Evolutionary conservation across 768 basidiomycete species (phyloP), one percentile per base, ranked within the genome.

Genomic region (Leccinum subgranulosum): DNA sequence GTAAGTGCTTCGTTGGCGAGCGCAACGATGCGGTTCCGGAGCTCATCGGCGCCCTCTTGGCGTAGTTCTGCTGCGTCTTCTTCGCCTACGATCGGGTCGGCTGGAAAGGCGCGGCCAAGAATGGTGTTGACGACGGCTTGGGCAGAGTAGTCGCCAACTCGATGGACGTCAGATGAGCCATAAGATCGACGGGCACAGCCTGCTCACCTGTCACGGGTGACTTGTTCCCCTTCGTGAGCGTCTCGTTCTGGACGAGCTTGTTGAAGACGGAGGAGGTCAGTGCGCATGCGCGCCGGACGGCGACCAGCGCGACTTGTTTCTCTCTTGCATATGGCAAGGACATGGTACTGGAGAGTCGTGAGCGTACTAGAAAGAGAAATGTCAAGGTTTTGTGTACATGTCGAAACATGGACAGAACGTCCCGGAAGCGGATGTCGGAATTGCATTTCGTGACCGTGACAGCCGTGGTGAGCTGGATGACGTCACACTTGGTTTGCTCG

Each of bases 121-220:
- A 98, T 88, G 8, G 87, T 79, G 58, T 88, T 89, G 65, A 99
- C 86, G 43, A 98, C 84, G 0, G 95, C 92, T 69, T 99, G 97
- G 0, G 95, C 92, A 4, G 95, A 83, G 72, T 88, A 94, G 74
- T 98, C 97, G 36, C 90, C 97, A 21, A 97, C 94, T 95, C 1
- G 29, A 28, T 29, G 28, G 34, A 45, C 25, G 39, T 57, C 51
- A 56, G 54, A 23, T 23, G 28, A 0, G 64, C 19, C 39, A 85
- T 50, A n/a, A 0, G 31, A 25, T 54, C 1, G 21, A 49, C 15
- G 39, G 27, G 5, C 14, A 25, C 12, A 49, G 29, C 49, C 5
- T 43, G 62, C 78, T 51, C 58, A 89, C 92, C 87, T 12, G 93
- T 95, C 1, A 96, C 23, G 23, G 23, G 23, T 23, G 23, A 23